Evolutionary conservation across 2,329 filamentous ascomycete species (phyloP).

Genomic region (Colletotrichum sublineola): DNA sequence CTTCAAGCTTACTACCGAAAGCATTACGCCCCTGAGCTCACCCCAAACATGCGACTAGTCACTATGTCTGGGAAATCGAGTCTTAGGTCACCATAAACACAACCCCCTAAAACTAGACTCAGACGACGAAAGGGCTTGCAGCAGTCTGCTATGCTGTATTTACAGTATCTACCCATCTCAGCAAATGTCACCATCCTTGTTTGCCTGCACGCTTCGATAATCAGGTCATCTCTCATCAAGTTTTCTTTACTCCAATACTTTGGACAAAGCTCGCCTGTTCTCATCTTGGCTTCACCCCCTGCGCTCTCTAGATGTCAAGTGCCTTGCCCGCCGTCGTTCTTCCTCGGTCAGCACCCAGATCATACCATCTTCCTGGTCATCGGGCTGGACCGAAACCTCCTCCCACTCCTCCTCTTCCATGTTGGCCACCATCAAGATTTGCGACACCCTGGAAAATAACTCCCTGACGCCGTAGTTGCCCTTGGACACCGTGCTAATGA

Average conservation of each 20-base stretch:
- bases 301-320: conserved; percentile 59
- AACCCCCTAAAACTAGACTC: not conserved
- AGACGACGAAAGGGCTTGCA: not conserved
- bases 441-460: conserved; percentile 79
- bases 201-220: conserved; percentile 16
- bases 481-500: conserved; percentile 76
- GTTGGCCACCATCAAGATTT: conserved; percentile 88
- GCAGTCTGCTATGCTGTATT: not conserved
- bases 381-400: conserved; percentile 65
- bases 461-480: conserved; percentile 85
- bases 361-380: conserved; percentile 71
- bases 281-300: conserved; percentile 16
- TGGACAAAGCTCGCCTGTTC: not conserved
- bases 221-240: conserved; percentile 32
- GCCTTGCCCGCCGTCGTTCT: conserved; percentile 80
- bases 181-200: conserved; percentile 8
- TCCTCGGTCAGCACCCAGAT: conserved; percentile 79
- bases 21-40: not conserved
- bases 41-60: not conserved
- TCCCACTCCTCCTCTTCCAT: conserved; percentile 99
- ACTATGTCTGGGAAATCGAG: too few relatives aligned
- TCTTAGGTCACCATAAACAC: not conserved
- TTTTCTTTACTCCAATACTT: conserved; percentile 27
- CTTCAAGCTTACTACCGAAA: not conserved
- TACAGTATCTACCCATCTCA: not conserved